A percentile compares a stretch with the other conserved stretches of the same genome.
phyloP scores from a whole-genome alignment of 2,329 filamentous ascomycete genomes.

The Zelopaecilomyces penicillatus region DNA sequence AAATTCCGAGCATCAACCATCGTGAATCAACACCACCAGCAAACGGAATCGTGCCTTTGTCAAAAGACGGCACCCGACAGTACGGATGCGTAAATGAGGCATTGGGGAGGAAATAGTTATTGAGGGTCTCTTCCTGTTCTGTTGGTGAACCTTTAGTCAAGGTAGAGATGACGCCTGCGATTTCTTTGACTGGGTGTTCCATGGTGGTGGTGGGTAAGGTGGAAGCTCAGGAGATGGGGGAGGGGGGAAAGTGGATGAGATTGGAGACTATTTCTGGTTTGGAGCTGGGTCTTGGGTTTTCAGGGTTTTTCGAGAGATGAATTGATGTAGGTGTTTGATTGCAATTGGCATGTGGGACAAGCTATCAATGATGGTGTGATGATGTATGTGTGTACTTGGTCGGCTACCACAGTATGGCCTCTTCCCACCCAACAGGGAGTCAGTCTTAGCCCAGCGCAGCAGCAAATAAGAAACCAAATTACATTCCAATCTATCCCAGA shows the following conservation, averaged over 20 bases:
- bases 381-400: too few species aligned
- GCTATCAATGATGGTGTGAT: too few species aligned
- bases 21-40: conserved; percentile 49
- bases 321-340: not conserved
- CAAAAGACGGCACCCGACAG: conserved; percentile 56
- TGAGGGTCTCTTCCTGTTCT: conserved; percentile 56
- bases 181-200: conserved; percentile 42
- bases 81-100: conserved; percentile 73
- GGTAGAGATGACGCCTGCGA: conserved; percentile 55
- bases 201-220: not conserved
- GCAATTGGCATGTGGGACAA: not conserved
- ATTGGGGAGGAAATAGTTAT: conserved; percentile 64
- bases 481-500: too few species aligned
- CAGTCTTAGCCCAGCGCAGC: too few species aligned
- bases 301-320: not conserved
- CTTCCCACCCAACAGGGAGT: too few species aligned
- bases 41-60: conserved; percentile 31
- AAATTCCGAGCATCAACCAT: conserved; percentile 59
- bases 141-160: conserved; percentile 60
- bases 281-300: too few species aligned
- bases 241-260: not conserved
- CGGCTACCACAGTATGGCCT: too few species aligned
- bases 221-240: not conserved
- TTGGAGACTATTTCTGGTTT: not conserved
- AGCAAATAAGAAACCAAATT: too few species aligned